Percentiles rank a stretch among this genome's conserved stretches.
These are phyloP conservation scores for Phytophthora ohioensis DNA, from an alignment of 352 stramenopile genomes.

Conservation along the genomic window DNA sequence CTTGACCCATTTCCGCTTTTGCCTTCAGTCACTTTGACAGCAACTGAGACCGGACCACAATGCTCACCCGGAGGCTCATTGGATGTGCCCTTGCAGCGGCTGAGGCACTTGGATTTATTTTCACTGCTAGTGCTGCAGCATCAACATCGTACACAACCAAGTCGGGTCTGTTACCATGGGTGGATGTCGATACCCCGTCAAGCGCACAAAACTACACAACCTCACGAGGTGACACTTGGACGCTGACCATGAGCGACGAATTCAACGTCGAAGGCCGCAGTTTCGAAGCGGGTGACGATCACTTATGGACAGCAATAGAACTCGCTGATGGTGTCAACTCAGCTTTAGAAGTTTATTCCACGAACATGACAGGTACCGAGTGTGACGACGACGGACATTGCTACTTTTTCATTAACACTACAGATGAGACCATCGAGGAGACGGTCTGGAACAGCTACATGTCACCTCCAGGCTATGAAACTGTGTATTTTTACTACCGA, in stretches of 20 bases:
- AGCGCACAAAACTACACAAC: conserved; percentile 44
- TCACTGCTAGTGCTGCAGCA: conserved; percentile 9
- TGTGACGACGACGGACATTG: conserved; percentile 39
- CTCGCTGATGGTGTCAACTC: conserved; percentile 69
- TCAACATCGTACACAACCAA: conserved; percentile 46
- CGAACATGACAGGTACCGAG: conserved; percentile 54
- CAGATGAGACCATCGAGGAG: conserved; percentile 53
- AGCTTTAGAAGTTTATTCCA: conserved; percentile 65
- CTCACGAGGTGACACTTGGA: conserved; percentile 56
- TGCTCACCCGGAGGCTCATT: conserved; percentile 11
- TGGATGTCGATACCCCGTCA: conserved; percentile 58
- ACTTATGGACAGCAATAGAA: conserved; percentile 92
- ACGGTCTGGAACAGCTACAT: conserved; percentile 70
- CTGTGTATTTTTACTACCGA: conserved; percentile 48
- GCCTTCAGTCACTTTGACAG: not conserved
- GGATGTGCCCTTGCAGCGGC: not conserved
- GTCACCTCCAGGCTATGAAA: conserved; percentile 55
- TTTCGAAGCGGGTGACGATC: conserved; percentile 94
- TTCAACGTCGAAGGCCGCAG: conserved; percentile 71
- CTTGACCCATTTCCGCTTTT: conserved; percentile 20
- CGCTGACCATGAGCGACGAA: conserved; percentile 87
- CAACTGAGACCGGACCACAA: conserved; percentile 4
- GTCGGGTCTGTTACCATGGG: conserved; percentile 58
- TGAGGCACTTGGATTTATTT: not conserved
- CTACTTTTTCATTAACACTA: conserved; percentile 68